Evolutionary conservation across 2,329 filamentous ascomycete species (phyloP).

Genomic region (Pyrenophora seminiperda): DNA sequence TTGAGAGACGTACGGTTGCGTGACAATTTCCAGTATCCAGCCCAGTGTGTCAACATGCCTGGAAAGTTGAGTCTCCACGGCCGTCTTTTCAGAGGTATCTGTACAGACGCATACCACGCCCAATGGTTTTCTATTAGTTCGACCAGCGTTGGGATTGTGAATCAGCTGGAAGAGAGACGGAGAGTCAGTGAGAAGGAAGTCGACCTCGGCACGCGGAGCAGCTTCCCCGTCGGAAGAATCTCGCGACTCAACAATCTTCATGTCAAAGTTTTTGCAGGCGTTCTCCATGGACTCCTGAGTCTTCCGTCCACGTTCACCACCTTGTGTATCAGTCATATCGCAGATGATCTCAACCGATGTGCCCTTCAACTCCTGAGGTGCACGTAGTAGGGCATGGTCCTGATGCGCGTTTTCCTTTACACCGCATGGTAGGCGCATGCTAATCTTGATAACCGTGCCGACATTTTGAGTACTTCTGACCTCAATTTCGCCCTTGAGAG

Average conservation of each 20-base stretch:
- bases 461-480: slow-evolving; percentile 36
- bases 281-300: slow-evolving; percentile 34
- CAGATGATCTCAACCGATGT: slow-evolving; percentile 30
- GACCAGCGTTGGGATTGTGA: slow-evolving; percentile 18
- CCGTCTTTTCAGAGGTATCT: slow-evolving; percentile 35
- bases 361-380: slow-evolving; percentile 25
- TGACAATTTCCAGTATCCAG: slow-evolving; percentile 34
- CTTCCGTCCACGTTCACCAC: slow-evolving; percentile 30
- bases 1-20: slow-evolving; percentile 32
- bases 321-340: slow-evolving; percentile 25
- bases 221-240: slow-evolving; percentile 15
- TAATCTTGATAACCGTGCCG: slow-evolving; percentile 37
- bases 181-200: slow-evolving; percentile 37
- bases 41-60: slow-evolving; percentile 31
- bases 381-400: slow-evolving; percentile 18
- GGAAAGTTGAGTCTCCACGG: slow-evolving; percentile 27
- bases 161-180: slow-evolving; percentile 31
- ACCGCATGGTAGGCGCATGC: slow-evolving; percentile 27
- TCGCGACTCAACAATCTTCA: slow-evolving; percentile 21
- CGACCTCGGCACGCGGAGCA: slow-evolving; percentile 17
- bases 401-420: slow-evolving; percentile 18
- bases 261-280: slow-evolving; percentile 32
- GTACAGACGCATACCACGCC: slow-evolving; percentile 38
- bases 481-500: slow-evolving; percentile 38
- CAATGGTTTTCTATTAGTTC: slow-evolving; percentile 22